Evolutionary conservation across 2,329 filamentous ascomycete species (phyloP).

Genomic region (Harringtonia lauricola): DNA sequence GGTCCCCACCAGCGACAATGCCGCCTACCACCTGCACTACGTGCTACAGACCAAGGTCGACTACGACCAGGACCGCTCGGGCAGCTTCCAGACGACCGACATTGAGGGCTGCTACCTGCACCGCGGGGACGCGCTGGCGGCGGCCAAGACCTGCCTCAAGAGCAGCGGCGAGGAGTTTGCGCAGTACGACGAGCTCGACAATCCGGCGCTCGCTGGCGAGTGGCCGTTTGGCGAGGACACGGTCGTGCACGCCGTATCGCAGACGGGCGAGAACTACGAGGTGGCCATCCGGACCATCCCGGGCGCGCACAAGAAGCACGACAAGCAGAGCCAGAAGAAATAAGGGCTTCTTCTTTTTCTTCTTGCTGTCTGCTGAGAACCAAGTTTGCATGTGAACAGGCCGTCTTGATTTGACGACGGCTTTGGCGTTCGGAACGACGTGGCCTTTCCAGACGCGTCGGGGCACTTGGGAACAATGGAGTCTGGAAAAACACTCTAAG

Average conservation of each 20-base stretch:
- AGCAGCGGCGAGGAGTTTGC: conserved; percentile 15
- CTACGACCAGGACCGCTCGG: conserved; percentile 26
- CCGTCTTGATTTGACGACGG: too few species aligned
- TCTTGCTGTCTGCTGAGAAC: too few species aligned
- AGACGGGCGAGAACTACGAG: conserved; percentile 28
- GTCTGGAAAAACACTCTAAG: too few species aligned
- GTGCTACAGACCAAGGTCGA: conserved; percentile 30
- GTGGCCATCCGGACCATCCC: conserved; percentile 24
- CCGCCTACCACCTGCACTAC: conserved; percentile 23
- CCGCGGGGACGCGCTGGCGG: conserved; percentile 20
- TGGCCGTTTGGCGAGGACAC: conserved; percentile 35
- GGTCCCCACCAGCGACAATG: conserved; percentile 1
- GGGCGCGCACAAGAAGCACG: conserved; percentile 14
- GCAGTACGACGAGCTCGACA: conserved; percentile 23
- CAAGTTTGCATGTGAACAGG: too few species aligned
- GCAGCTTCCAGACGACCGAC: conserved; percentile 22
- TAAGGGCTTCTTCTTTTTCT: too few species aligned
- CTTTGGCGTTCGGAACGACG: too few species aligned
- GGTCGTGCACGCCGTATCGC: conserved; percentile 29
- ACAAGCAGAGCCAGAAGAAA: conserved; percentile 4
- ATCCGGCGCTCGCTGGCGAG: conserved; percentile 9
- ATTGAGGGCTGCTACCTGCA: conserved; percentile 27
- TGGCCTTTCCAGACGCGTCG: too few species aligned
- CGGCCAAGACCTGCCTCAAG: conserved; percentile 22
- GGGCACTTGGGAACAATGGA: too few species aligned